Base-by-base conservation (phyloP, 768 basidiomycete species). In the Auriculariales sp. region DNA sequence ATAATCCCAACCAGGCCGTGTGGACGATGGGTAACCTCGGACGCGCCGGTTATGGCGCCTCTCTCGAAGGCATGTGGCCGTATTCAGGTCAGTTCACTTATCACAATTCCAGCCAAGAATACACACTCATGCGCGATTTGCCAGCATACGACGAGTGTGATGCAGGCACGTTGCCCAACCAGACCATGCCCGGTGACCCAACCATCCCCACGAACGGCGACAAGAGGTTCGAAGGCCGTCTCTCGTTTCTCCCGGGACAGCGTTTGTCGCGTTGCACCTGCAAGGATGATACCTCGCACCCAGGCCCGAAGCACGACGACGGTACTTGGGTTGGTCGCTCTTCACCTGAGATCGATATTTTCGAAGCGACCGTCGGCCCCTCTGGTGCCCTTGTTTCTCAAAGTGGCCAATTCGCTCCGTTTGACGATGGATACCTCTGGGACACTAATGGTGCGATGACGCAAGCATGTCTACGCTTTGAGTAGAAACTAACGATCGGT, bases 111-210 rank as follows among this genome's bases (percentile, higher is more conserved):
- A 44, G 45, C 45, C 25, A 47, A 54, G 12, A 5, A 39, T 48
- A 25, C 19, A 25, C 35, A 17, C n/a, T 29, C 27, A 34, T n/a
- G n/a, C n/a, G n/a, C n/a, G n/a, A n/a, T n/a, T n/a, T n/a, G n/a
- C n/a, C n/a, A n/a, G n/a, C n/a, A n/a, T 89, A 88, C 54, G 84
- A 88, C 56, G 66, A 73, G 14, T 95, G 94, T 57, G 93, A 98
- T 61, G 70, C 93, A n/a, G 94, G 94, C 17, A 92, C 92, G 1
- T 71, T 77, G 12, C 63, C 74, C 5, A 98, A 97, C 62, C 93
- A 97, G 63, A 83, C 88, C 1, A 44, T 77, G 36, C 73, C 82
- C 51, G 80, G 78, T 1, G 60, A 60, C 42, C 92, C 92, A 1
- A 49, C 55, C 10, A 73, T 80, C 3, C 81, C 87, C 4, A 66